phyloP scores from a whole-genome alignment of 495 filamentous ascomycete species.

The Apiosordaria backusii region DNA sequence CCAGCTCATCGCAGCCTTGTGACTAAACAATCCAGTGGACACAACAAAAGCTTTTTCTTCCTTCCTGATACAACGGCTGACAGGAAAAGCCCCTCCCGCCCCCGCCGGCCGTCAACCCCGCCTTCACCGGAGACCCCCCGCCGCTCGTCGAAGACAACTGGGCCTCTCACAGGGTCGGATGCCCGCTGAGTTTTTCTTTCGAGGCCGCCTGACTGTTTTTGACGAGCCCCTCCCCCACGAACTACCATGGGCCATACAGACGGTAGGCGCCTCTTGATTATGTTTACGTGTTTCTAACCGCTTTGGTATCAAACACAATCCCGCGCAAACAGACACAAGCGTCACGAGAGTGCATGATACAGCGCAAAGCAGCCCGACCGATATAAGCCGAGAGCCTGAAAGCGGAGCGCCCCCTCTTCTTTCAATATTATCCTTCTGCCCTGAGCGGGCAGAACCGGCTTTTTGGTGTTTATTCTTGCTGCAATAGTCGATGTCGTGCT shows the following conservation, averaged over 20 bases:
- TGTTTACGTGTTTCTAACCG: neutral
- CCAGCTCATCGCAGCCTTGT: neutral
- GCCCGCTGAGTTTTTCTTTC: neutral
- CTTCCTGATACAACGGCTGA: neutral
- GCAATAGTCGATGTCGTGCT: neutral
- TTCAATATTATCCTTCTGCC: neutral
- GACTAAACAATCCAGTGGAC: neutral
- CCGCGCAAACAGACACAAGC: neutral
- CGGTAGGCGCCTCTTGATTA: neutral
- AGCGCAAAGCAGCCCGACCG: neutral
- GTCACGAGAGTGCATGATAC: neutral
- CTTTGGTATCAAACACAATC: neutral
- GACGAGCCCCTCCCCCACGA: neutral
- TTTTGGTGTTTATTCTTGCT: neutral
- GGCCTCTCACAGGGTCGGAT: neutral
- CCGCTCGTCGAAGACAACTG: neutral
- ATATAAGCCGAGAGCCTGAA: neutral
- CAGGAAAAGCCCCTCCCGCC: neutral
- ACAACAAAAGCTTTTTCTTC: neutral
- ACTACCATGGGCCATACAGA: neutral
- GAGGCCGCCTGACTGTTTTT: neutral
- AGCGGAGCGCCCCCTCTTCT: neutral
- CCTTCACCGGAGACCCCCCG: neutral
- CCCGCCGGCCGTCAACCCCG: neutral
- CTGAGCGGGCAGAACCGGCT: neutral